phyloP scores from a whole-genome alignment of 169 alveolate genomes.

The Plasmodium ovale region DNA sequence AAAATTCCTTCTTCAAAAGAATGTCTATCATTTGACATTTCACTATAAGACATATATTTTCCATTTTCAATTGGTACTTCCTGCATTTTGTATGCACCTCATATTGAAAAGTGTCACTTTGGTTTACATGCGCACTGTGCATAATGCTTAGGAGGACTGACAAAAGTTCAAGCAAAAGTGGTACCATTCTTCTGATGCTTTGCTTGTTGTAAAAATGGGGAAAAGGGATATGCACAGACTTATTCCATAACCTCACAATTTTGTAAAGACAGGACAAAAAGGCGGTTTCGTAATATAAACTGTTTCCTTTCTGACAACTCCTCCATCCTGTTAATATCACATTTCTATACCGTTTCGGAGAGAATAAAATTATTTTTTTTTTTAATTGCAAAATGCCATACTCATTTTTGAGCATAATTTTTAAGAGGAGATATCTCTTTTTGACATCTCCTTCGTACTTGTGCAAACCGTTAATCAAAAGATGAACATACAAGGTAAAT shows the following conservation, averaged over 20 bases:
- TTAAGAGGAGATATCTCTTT: conserved; percentile 18
- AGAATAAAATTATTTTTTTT: neutral
- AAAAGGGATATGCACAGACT: neutral
- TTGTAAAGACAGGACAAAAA: neutral
- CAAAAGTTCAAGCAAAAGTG: neutral
- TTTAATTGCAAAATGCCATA: neutral
- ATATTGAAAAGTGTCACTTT: neutral
- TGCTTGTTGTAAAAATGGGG: neutral
- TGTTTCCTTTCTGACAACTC: neutral
- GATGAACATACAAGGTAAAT: neutral
- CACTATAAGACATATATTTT: neutral
- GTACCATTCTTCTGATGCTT: neutral
- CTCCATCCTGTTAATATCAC: neutral
- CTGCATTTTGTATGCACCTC: neutral
- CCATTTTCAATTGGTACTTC: neutral
- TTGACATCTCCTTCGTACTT: conserved; percentile 4
- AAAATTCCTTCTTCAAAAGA: conserved; percentile 26
- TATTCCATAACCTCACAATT: neutral
- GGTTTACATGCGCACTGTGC: neutral
- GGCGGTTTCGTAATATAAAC: neutral
- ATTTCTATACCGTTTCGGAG: no score
- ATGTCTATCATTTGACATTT: conserved; percentile 20
- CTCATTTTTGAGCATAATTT: conserved; percentile 19
- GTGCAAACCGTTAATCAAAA: conserved; percentile 1
- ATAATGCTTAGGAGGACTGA: conserved; percentile 22